Conservation (phyloP, 768 basidiomycete species). For the Pisolithus tinctorius region DNA sequence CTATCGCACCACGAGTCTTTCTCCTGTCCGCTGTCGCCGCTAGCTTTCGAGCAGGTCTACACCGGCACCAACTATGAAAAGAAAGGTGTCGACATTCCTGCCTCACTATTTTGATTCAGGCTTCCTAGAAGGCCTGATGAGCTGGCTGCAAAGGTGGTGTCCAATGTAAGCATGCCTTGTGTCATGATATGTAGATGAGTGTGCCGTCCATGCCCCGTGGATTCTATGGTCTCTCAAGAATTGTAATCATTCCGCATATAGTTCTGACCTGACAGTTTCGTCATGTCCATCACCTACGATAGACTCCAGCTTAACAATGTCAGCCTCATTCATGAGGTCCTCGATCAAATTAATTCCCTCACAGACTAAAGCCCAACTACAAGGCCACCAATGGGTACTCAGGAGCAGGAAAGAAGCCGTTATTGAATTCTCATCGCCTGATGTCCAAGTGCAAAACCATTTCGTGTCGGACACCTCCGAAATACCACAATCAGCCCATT, state of each 20-base stretch:
- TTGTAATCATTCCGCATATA: slow-evolving; percentile 23
- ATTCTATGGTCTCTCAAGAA: no score
- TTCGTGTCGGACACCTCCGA: slow-evolving; percentile 94
- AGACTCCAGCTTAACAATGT: slow-evolving; percentile 68
- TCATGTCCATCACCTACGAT: slow-evolving; percentile 62
- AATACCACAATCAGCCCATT: slow-evolving; percentile 99
- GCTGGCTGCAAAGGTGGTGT: slow-evolving; percentile 63
- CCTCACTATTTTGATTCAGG: slow-evolving; percentile 85
- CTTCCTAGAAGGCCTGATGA: slow-evolving; percentile 79
- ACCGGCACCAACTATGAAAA: slow-evolving; percentile 84
- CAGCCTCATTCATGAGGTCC: slow-evolving; percentile 57
- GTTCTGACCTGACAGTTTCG: slow-evolving; percentile 81
- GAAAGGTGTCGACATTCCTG: slow-evolving; percentile 86
- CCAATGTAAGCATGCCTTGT: slow-evolving; percentile 44
- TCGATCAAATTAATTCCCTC: slow-evolving; percentile 65
- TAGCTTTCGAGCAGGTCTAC: slow-evolving; percentile 67
- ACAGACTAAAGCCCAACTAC: slow-evolving; percentile 56
- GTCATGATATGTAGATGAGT: background rate
- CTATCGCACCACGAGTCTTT: slow-evolving; percentile 16
- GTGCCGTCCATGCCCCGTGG: background rate
- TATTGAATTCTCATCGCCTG: slow-evolving; percentile 92
- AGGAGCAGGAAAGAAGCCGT: slow-evolving; percentile 79
- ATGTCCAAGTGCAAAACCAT: slow-evolving; percentile 84
- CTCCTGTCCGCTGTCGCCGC: slow-evolving; percentile 52
- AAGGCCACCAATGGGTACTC: slow-evolving; percentile 71